phyloP scores from a whole-genome alignment of 169 alveolate species.

The Plasmodium gonderi region DNA sequence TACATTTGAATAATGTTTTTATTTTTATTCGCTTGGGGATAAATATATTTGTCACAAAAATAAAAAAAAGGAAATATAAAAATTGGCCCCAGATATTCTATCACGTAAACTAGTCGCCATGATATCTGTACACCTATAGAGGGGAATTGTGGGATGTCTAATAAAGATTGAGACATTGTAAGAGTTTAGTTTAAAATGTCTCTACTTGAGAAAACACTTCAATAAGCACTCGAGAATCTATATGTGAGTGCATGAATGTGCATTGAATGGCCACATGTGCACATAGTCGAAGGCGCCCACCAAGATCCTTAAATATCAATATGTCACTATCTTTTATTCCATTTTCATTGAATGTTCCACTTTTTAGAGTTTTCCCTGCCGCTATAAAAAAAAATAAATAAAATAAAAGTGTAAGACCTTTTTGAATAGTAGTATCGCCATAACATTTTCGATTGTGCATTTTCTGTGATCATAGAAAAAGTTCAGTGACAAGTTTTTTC shows the following conservation, averaged over 20 bases:
- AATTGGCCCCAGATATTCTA: conserved; percentile 98
- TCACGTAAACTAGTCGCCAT: conserved; percentile 96
- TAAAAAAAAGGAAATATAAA: conserved; percentile 93
- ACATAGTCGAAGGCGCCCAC: conserved; percentile 69
- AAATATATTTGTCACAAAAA: conserved; percentile 86
- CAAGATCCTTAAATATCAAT: conserved; percentile 86
- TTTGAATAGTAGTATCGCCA: neutral
- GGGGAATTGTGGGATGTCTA: conserved; percentile 11
- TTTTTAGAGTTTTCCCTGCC: conserved; percentile 51
- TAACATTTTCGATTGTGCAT: neutral
- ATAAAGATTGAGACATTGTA: neutral
- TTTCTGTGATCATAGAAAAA: neutral
- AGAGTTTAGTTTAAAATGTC: no score
- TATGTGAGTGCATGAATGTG: no score
- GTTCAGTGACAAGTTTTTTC: neutral
- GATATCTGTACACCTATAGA: conserved; percentile 94
- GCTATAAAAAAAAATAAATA: conserved; percentile 9
- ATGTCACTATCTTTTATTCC: conserved; percentile 86
- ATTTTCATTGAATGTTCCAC: conserved; percentile 50
- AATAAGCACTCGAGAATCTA: no score
- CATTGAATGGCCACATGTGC: neutral
- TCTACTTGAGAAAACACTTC: no score
- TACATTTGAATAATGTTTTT: conserved; percentile 73
- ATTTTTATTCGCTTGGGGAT: conserved; percentile 81
- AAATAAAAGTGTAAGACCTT: neutral